Evolutionary conservation across 139 green algal species (phyloP), one percentile per base, ranked within the genome.

Genomic region (Chlamydomonas urium): DNA sequence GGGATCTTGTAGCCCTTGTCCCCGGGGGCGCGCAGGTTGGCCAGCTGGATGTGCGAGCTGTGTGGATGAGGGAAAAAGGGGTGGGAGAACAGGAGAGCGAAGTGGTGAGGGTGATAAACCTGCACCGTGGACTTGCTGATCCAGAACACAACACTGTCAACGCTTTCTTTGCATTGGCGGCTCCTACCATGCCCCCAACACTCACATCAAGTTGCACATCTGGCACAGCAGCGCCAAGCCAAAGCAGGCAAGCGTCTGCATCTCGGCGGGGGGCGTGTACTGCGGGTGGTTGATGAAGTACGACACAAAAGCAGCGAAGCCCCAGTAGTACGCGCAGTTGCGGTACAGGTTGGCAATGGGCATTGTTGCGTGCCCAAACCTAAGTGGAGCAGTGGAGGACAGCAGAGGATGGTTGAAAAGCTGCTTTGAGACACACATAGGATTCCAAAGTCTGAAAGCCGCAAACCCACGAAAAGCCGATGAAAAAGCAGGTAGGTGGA

Each of bases 221-320:
- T 96, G 88, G 76, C 79, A 91, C 3, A 90, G 3, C 56, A 93
- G 33, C 17, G 82, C 87, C 36, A 87, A 26, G 2, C 42, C 79
- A 24, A 96, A 76, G 0, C 19, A n/a, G 8, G 38, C 60, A 21
- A 36, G 26, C n/a, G 53, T 63, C 36, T 82, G 71, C 32, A 31
- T 47, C 24, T 79, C 36, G n/a, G 74, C 67, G 1, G 92, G 90
- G 4, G 86, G 3, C 2, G 92, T 98, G 90, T 98, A 99, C 56
- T 86, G 71, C 26, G 95, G 95, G 86, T 99, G 95, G 83, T 98
- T 98, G 68, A 98, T 80, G 57, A 98, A 99, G 86, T 98, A 99
- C 23, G 85, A 87, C 29, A 99, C 88, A 68, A 90, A 95, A 0
- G 84, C 90, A 2, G 87, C 92, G 78, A 95, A 97, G 5, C 78